Evolutionary conservation across 2,329 filamentous ascomycete species (phyloP).

Genomic region (Phaeoacremonium minimum): DNA sequence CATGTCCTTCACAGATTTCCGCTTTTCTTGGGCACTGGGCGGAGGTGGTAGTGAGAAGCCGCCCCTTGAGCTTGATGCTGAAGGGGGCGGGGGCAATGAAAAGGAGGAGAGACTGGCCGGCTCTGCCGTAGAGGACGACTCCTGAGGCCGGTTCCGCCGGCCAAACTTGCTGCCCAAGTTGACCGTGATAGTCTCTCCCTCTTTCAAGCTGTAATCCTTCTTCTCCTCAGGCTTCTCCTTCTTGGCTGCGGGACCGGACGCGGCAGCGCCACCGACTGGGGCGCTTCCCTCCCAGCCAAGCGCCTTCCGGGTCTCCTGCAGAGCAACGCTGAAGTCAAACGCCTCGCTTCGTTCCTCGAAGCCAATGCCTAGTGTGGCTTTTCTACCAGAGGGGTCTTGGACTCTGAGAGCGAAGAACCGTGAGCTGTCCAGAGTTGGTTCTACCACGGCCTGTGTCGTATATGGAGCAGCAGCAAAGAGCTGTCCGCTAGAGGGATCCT

Average conservation of each 20-base stretch:
- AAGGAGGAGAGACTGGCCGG: conserved; percentile 49
- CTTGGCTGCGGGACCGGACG: conserved; percentile 16
- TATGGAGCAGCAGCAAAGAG: conserved; percentile 85
- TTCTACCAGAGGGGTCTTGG: conserved; percentile 68
- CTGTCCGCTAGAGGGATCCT: conserved; percentile 67
- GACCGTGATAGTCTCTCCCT: conserved; percentile 84
- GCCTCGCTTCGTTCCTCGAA: conserved; percentile 85
- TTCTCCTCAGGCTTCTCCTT: conserved; percentile 45
- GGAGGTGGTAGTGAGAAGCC: conserved; percentile 60
- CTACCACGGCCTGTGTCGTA: conserved; percentile 59
- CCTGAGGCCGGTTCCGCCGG: conserved; percentile 32
- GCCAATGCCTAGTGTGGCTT: conserved; percentile 77
- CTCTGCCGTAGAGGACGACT: conserved; percentile 21
- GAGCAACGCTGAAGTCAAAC: conserved; percentile 77
- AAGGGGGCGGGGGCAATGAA: conserved; percentile 69
- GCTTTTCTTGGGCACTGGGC: conserved; percentile 57
- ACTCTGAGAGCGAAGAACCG: conserved; percentile 84
- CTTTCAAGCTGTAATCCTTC: conserved; percentile 80
- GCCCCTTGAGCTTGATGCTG: conserved; percentile 23
- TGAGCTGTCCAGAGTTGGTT: conserved; percentile 73
- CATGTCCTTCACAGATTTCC: conserved; percentile 58
- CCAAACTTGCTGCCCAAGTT: conserved; percentile 62
- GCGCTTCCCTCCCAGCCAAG: conserved; percentile 53
- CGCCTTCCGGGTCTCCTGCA: conserved; percentile 73
- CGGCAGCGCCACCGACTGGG: conserved; percentile 26